Base-by-base conservation (phyloP, 2,329 filamentous ascomycete genomes). In the Aspergillus oerlinghausenensis region DNA sequence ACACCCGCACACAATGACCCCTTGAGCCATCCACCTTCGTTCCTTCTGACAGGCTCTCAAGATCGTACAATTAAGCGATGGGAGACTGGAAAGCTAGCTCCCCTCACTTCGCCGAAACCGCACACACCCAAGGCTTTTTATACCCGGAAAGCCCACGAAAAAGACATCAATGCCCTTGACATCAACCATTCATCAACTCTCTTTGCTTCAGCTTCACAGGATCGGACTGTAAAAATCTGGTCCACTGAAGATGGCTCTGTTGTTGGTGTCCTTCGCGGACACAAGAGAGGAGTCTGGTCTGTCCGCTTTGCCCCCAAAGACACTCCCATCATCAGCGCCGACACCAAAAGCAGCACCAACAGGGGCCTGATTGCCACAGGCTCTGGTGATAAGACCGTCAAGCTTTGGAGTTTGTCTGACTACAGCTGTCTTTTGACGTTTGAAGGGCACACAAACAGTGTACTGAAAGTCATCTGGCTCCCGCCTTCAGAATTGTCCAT, bases 201-300 rank as follows among this genome's bases (percentile, higher is more conserved):
- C 1, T 97, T 99, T 69, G 95, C 93, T 3, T 97, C 94, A 1
- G 93, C 94, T 29, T 97, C 93, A 4, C 94, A 99, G 75, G 94
- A 99, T 72, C 90, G 92, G 63, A 95, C 91, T 0, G 92, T 97
- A 63, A 99, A 97, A 77, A 94, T 99, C 57, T 99, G 93, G 89
- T 94, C 92, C 7, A 82, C 88, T 6, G 88, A 92, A 63, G 90
- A 94, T 70, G 92, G 95, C 21, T 92, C 97, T 66, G 89, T 92
- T 0, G 85, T 94, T 61, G 95, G 94, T 62, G 91, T 99, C 32
- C 83, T 99, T 19, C 86, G 90, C 54, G 95, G 95, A 1, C 95
- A 99, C 73, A 90, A 90, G 70, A 86, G 94, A 71, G 94, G 95
- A 72, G 93, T 99, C 10, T 99, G 94, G 94, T 91, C 91, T 1